Evolutionary conservation across 305 asterid species (phyloP).

Genomic region (Euphrasia arctica): DNA sequence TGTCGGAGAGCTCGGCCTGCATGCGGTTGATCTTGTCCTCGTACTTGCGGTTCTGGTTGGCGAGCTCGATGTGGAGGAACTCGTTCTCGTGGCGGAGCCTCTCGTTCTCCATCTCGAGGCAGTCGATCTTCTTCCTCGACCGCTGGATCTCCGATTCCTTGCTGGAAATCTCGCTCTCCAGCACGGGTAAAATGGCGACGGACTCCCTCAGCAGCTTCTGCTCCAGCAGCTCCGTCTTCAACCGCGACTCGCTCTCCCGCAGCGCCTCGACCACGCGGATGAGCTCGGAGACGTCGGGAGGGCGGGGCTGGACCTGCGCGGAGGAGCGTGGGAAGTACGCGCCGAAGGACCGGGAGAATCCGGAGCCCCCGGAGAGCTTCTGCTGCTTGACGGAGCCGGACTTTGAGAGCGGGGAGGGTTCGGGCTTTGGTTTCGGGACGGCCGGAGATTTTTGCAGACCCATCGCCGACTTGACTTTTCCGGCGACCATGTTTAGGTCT

Average conservation of each 20-base stretch:
- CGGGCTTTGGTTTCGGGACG: constrained; percentile 34
- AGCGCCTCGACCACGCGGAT: constrained; percentile 64
- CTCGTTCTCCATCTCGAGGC: constrained; percentile 79
- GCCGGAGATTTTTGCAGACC: constrained; percentile 67
- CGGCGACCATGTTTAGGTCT: constrained; percentile 67
- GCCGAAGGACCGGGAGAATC: constrained; percentile 62
- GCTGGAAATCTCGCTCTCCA: constrained; percentile 57
- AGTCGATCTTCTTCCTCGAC: constrained; percentile 53
- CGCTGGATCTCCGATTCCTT: constrained; percentile 61
- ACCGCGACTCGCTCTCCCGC: constrained; percentile 65
- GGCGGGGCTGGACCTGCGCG: constrained; percentile 88
- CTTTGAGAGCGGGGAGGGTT: constrained; percentile 35
- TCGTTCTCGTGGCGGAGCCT: constrained; percentile 71
- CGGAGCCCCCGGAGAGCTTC: constrained; percentile 41
- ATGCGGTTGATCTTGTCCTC: constrained; percentile 51
- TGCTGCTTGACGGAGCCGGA: constrained; percentile 44
- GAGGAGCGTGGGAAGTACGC: constrained; percentile 78
- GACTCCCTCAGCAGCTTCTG: constrained; percentile 62
- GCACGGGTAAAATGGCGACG: constrained; percentile 66
- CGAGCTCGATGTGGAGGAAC: constrained; percentile 57
- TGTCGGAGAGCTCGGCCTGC: constrained; percentile 54
- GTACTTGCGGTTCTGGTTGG: constrained; percentile 55
- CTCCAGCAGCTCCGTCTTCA: constrained; percentile 77
- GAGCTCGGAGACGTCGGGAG: constrained; percentile 77
- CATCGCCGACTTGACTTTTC: constrained; percentile 71